A percentile compares a stretch with the other conserved stretches of the same genome.
phyloP scores from a whole-genome alignment of 139 green algal species.

The Ostreobium quekettii region DNA sequence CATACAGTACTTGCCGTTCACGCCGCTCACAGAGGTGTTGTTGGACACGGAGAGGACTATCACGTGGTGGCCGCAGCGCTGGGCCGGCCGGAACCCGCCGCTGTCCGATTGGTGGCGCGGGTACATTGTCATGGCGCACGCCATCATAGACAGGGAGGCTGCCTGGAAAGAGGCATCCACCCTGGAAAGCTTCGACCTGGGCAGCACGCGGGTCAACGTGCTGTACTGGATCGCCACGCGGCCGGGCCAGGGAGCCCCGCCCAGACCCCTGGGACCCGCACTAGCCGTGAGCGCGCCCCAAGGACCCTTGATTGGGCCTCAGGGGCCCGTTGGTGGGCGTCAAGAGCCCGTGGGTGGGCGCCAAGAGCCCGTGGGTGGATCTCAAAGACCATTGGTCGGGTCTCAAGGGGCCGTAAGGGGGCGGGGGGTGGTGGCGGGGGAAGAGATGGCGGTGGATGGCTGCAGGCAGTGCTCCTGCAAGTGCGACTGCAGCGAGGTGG shows the following conservation, averaged over 20 bases:
- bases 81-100: not conserved
- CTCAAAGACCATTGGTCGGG: not conserved
- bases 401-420: not conserved
- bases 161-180: constrained; percentile 17
- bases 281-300: no score
- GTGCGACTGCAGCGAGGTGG: not conserved
- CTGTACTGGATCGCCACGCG: constrained; percentile 26
- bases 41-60: constrained; percentile 16
- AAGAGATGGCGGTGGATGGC: not conserved
- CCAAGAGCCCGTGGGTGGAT: not conserved
- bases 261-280: not conserved
- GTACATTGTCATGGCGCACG: constrained; percentile 24
- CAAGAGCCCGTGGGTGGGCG: not conserved
- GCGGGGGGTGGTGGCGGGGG: not conserved
- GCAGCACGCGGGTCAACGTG: constrained; percentile 22
- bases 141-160: constrained; percentile 1
- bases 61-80: constrained; percentile 21
- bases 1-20: constrained; percentile 38
- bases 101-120: constrained; percentile 18
- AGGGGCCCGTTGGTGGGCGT: not conserved
- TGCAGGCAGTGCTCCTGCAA: not conserved
- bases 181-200: constrained; percentile 14
- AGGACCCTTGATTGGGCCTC: not conserved
- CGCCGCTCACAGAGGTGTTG: constrained; percentile 15
- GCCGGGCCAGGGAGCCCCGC: not conserved